phyloP scores from a whole-genome alignment of 257 asterid species.

The Solanum medicagineum region DNA sequence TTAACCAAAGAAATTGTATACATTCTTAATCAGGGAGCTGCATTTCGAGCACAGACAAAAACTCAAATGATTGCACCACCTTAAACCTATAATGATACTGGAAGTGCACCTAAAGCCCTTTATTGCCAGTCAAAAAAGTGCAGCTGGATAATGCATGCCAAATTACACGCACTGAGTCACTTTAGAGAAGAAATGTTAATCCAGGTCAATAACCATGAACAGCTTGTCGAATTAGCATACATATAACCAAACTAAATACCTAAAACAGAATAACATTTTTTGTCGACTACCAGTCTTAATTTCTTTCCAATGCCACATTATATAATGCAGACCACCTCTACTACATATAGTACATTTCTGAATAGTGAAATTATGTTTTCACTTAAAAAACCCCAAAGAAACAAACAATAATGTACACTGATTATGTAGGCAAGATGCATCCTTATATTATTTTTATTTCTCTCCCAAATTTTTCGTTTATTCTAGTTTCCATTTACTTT shows the following conservation, averaged over 20 bases:
- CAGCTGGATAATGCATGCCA: neutral
- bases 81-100: neutral
- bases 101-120: neutral
- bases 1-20: neutral
- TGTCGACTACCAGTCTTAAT: neutral
- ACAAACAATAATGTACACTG: neutral
- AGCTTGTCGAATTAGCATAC: neutral
- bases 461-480: neutral
- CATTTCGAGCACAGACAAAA: neutral
- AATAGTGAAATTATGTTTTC: neutral
- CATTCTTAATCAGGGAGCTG: neutral
- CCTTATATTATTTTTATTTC: neutral
- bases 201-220: neutral
- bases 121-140: neutral
- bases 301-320: neutral
- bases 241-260: neutral
- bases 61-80: neutral
- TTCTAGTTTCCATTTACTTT: neutral
- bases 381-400: neutral
- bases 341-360: neutral
- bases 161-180: neutral
- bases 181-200: neutral
- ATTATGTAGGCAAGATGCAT: neutral
- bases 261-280: neutral
- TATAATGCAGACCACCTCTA: neutral